phyloP scores from a whole-genome alignment of 208 protist species.

The Trypanosoma conorhini region DNA sequence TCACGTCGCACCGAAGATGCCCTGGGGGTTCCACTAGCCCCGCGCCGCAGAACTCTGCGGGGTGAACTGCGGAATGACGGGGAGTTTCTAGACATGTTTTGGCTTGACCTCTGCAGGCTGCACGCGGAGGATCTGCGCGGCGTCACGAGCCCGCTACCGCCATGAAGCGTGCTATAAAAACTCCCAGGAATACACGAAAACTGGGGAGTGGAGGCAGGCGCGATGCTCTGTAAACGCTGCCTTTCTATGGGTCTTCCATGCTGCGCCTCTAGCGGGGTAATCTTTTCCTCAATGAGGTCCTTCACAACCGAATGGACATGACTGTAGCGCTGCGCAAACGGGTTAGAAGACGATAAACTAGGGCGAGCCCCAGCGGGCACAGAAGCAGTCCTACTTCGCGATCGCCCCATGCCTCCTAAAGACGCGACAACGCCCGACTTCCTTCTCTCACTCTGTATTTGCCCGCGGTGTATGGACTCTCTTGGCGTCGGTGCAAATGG shows the following conservation, averaged over 20 bases:
- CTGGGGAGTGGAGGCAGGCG: not conserved
- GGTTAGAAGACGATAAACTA: not conserved
- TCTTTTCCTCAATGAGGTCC: conserved; percentile 45
- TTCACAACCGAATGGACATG: conserved; percentile 61
- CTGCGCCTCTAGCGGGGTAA: conserved; percentile 52
- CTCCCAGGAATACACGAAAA: not conserved
- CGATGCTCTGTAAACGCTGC: conserved; percentile 4
- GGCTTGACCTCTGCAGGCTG: not conserved
- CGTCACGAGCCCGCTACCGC: conserved; percentile 2
- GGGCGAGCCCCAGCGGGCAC: too few relatives aligned
- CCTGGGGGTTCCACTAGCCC: not conserved
- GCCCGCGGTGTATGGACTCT: not conserved
- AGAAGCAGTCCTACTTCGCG: not conserved
- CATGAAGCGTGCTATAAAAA: not conserved
- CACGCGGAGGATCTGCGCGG: not conserved
- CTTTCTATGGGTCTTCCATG: conserved; percentile 24
- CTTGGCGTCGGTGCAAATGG: not conserved
- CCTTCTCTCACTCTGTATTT: not conserved
- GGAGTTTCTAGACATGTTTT: too few relatives aligned
- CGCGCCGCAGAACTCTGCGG: not conserved
- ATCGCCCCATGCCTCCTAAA: too few relatives aligned
- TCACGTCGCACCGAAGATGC: conserved; percentile 9
- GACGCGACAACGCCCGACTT: not conserved
- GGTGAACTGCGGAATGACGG: not conserved
- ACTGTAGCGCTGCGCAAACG: conserved; percentile 28